These are phyloP conservation scores for Fusarium caatingaense DNA, from an alignment of 2,329 filamentous ascomycete species.

Conservation along the genomic window DNA sequence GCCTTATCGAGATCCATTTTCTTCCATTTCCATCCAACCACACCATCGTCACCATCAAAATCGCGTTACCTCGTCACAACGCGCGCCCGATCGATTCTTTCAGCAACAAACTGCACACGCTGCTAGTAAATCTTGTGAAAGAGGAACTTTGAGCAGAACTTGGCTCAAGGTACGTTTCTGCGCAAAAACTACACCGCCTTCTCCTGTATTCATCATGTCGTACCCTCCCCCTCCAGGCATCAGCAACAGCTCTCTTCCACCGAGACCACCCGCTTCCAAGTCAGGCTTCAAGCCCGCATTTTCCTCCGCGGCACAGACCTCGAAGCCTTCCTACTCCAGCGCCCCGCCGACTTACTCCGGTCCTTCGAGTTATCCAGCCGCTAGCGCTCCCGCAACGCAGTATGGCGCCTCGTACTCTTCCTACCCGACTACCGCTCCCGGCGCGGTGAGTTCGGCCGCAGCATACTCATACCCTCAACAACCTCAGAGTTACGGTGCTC, in stretches of 20 bases:
- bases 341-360: conserved; percentile 44
- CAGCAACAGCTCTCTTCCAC: conserved; percentile 68
- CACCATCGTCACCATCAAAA: conserved; percentile 12
- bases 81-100: neutral
- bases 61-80: conserved; percentile 13
- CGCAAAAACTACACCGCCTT: conserved; percentile 43
- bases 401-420: conserved; percentile 60
- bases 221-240: conserved; percentile 86
- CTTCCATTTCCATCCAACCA: conserved; percentile 29
- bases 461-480: conserved; percentile 46
- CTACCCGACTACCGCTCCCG: conserved; percentile 48
- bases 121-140: conserved; percentile 22
- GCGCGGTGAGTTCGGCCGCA: conserved; percentile 45
- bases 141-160: conserved; percentile 52
- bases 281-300: conserved; percentile 64
- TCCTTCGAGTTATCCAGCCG: conserved; percentile 51
- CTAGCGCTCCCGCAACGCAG: conserved; percentile 50
- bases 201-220: conserved; percentile 77
- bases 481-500: conserved; percentile 29
- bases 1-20: conserved; percentile 30
- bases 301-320: conserved; percentile 52
- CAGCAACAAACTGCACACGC: conserved; percentile 7
- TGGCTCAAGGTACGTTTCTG: conserved; percentile 64
- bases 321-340: conserved; percentile 54
- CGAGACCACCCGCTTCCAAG: conserved; percentile 75